Conservation (phyloP, 140 eudicot species). For the Anethum foeniculum region DNA sequence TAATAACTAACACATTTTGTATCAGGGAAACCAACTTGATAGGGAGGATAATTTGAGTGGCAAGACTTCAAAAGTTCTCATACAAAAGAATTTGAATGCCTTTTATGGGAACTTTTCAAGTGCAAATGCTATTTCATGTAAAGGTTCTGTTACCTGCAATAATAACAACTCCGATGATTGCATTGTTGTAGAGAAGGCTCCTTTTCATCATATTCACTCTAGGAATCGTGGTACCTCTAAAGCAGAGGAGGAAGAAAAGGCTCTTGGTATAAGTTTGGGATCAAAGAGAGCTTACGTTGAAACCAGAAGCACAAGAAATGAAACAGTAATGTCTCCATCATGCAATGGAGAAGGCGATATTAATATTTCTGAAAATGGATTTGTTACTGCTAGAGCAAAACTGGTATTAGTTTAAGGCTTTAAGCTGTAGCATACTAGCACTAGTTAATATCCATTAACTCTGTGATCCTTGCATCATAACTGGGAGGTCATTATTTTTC, state of each 20-base stretch:
- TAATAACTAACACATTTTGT: conserved; percentile 15
- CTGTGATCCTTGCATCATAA: background rate
- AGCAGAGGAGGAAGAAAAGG: conserved; percentile 52
- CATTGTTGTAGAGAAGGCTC: conserved; percentile 28
- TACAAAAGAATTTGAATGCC: conserved; percentile 45
- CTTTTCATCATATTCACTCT: conserved; percentile 12
- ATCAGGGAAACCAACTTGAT: conserved; percentile 43
- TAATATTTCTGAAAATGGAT: conserved; percentile 58
- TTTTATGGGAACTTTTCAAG: conserved; percentile 39
- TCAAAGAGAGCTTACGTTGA: conserved; percentile 63
- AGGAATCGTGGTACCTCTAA: conserved; percentile 22
- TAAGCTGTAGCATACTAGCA: conserved; percentile 2
- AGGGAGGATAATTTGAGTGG: conserved; percentile 27
- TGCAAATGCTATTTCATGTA: conserved; percentile 20
- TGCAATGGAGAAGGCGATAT: conserved; percentile 43
- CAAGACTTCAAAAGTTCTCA: conserved; percentile 36
- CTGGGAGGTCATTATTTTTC: background rate
- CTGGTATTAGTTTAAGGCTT: conserved; percentile 43
- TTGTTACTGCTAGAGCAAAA: conserved; percentile 91
- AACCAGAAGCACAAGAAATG: conserved; percentile 58
- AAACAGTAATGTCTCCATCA: conserved; percentile 47
- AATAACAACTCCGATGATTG: conserved; percentile 33
- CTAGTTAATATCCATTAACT: background rate
- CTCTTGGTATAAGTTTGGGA: conserved; percentile 34
- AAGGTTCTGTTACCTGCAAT: conserved; percentile 14